These are phyloP conservation scores for Trichoderma sp. DNA, from an alignment of 2,329 filamentous ascomycete genomes.

Conservation along the genomic window DNA sequence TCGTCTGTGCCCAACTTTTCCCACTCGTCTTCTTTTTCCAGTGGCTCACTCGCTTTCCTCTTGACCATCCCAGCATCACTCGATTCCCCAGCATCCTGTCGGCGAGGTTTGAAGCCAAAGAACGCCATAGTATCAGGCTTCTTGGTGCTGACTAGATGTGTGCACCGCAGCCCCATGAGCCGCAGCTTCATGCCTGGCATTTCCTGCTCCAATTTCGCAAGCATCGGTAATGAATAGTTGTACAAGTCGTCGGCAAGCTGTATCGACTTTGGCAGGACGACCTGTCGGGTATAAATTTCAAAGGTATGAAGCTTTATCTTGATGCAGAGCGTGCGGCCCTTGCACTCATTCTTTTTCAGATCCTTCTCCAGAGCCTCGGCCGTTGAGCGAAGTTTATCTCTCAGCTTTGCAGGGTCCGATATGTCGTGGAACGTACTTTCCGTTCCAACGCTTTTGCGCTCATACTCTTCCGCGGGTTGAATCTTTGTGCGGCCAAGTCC, in stretches of 20 bases:
- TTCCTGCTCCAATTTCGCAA: constrained; percentile 81
- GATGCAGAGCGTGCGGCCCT: constrained; percentile 85
- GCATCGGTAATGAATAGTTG: constrained; percentile 76
- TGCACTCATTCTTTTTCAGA: constrained; percentile 75
- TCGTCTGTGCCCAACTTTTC: constrained; percentile 70
- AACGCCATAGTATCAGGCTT: constrained; percentile 76
- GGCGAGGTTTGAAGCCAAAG: constrained; percentile 63
- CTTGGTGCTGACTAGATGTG: constrained; percentile 82
- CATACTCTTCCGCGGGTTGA: constrained; percentile 84
- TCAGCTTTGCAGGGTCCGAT: constrained; percentile 64
- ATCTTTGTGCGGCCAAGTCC: constrained; percentile 84
- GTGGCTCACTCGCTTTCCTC: constrained; percentile 36
- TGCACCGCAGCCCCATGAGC: constrained; percentile 86
- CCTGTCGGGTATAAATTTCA: constrained; percentile 84
- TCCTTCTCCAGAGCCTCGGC: constrained; percentile 88
- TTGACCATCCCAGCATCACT: constrained; percentile 32
- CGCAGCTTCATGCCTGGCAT: constrained; percentile 76
- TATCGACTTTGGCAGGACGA: constrained; percentile 71
- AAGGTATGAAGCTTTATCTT: constrained; percentile 96
- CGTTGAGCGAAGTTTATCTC: constrained; percentile 75
- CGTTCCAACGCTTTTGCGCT: constrained; percentile 90
- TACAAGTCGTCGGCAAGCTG: constrained; percentile 79
- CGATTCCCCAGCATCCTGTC: constrained; percentile 24
- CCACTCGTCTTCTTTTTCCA: constrained; percentile 52
- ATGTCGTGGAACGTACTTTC: constrained; percentile 90